These are phyloP conservation scores for Rhizophagus clarus DNA, from an alignment of 192 early-diverging fungal genomes.

Conservation along the genomic window DNA sequence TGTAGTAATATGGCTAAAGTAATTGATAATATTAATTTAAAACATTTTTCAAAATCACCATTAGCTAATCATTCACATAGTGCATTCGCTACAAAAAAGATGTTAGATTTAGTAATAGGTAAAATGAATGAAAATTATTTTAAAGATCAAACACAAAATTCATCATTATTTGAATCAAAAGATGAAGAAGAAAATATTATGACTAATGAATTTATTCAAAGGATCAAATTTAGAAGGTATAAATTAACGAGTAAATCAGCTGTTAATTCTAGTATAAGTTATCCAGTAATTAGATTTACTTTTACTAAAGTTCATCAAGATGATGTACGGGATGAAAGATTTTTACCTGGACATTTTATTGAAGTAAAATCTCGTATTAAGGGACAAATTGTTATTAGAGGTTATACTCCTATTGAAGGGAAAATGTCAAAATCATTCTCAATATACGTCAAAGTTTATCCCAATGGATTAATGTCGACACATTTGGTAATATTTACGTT, in stretches of 20 bases:
- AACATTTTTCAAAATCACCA: neutral
- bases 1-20: neutral
- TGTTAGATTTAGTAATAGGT: neutral
- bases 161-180: too few relatives aligned
- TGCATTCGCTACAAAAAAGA: neutral
- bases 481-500: slow-evolving; percentile 18
- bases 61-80: neutral
- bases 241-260: slow-evolving; percentile 19
- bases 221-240: slow-evolving; percentile 24
- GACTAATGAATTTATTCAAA: neutral
- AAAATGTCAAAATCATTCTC: slow-evolving; percentile 13
- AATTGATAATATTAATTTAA: slow-evolving; percentile 4
- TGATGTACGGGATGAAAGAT: neutral
- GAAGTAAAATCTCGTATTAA: slow-evolving; percentile 27
- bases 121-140: slow-evolving; percentile 15
- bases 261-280: neutral
- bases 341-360: slow-evolving; percentile 31
- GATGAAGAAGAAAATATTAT: too few relatives aligned
- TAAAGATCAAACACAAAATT: neutral
- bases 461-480: slow-evolving; percentile 15
- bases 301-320: slow-evolving; percentile 19
- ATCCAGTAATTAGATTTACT: slow-evolving; percentile 24
- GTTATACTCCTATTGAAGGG: slow-evolving; percentile 31
- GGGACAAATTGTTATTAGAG: slow-evolving; percentile 19
- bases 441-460: slow-evolving; percentile 32